Conservation (phyloP, 164 flowering plant genomes). For the Vitis vinifera region ASM3070453v1 NC_081812.1:19221001-19221500, state of each 20-base stretch:
- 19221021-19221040: constrained; percentile 35
- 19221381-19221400: constrained; percentile 8
- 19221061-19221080: constrained; percentile 46
- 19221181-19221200: constrained; percentile 38
- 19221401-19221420: background rate
- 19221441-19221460: background rate
- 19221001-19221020: constrained; percentile 37
- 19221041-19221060: constrained; percentile 29
- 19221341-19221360: constrained; percentile 10
- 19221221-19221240: constrained; percentile 52
- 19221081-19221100: constrained; percentile 43
- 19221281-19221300: constrained; percentile 31
- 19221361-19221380: constrained; percentile 10
- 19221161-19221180: constrained; percentile 47
- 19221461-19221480: background rate
- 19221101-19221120: constrained; percentile 59
- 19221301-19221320: constrained; percentile 15
- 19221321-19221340: constrained; percentile 17
- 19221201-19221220: constrained; percentile 64
- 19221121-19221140: constrained; percentile 61
- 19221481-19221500: background rate
- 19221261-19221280: constrained; percentile 60
- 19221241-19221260: constrained; percentile 56
- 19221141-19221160: constrained; percentile 68
- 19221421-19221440: background rate